Conservation (phyloP, 2,329 filamentous ascomycete species). For the Trichoderma sp. region DNA sequence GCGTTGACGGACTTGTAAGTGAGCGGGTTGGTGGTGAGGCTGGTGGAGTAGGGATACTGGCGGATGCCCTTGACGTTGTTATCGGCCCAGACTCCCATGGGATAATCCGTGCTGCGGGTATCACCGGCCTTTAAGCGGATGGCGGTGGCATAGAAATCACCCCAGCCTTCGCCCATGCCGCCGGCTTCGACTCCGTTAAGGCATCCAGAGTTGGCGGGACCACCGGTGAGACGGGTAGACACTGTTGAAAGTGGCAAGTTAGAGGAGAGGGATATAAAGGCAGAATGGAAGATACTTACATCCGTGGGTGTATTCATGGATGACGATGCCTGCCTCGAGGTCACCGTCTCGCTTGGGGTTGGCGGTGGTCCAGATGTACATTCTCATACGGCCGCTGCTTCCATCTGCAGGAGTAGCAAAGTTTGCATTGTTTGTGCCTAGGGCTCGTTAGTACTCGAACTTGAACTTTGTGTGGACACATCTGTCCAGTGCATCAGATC, state of each 20-base stretch:
- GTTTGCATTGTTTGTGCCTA: slow-evolving; percentile 57
- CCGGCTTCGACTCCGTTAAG: slow-evolving; percentile 50
- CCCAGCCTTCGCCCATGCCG: slow-evolving; percentile 62
- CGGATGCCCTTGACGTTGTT: slow-evolving; percentile 50
- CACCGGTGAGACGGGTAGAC: slow-evolving; percentile 60
- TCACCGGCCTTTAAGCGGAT: slow-evolving; percentile 50
- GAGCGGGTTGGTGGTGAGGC: slow-evolving; percentile 50
- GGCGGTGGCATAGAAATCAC: slow-evolving; percentile 57
- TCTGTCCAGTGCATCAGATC: too few species aligned
- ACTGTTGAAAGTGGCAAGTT: slow-evolving; percentile 36
- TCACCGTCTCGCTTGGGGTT: slow-evolving; percentile 53
- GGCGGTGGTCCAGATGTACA: slow-evolving; percentile 57
- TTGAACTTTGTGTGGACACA: too few species aligned
- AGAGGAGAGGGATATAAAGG: background rate
- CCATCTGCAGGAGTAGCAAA: slow-evolving; percentile 58
- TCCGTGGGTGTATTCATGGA: slow-evolving; percentile 61
- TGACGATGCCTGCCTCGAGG: slow-evolving; percentile 62
- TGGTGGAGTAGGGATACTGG: slow-evolving; percentile 54
- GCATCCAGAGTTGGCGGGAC: slow-evolving; percentile 55
- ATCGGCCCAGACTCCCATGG: slow-evolving; percentile 53
- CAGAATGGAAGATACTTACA: slow-evolving; percentile 33
- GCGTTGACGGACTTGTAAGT: slow-evolving; percentile 50
- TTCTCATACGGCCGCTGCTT: slow-evolving; percentile 55
- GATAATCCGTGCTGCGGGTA: slow-evolving; percentile 49
- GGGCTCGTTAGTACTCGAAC: too few species aligned